These are phyloP conservation scores for Lactarius akahatsu DNA, from an alignment of 768 basidiomycete species.

Conservation along the genomic window DNA sequence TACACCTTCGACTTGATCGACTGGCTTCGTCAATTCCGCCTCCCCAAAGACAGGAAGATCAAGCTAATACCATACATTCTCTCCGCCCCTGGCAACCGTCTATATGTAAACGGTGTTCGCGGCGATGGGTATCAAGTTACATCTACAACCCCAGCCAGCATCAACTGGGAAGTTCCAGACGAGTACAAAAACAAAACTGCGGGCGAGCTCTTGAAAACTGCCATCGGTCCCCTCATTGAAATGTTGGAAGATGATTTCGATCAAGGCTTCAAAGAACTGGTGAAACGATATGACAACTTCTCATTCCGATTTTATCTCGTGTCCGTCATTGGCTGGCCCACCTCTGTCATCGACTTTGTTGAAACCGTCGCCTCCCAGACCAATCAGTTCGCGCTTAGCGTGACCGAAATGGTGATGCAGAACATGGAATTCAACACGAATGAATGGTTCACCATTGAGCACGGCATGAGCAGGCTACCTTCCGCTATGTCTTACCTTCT, in stretches of 20 bases:
- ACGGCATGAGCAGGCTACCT: constrained; percentile 31
- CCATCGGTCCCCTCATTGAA: constrained; percentile 21
- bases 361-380: constrained; percentile 32
- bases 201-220: constrained; percentile 20
- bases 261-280: constrained; percentile 24
- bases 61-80: constrained; percentile 26
- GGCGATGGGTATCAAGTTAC: constrained; percentile 10
- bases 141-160: background rate
- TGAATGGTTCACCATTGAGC: constrained; percentile 28
- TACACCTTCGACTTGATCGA: constrained; percentile 24
- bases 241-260: constrained; percentile 22
- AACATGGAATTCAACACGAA: constrained; percentile 31
- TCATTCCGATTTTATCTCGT: constrained; percentile 31
- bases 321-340: constrained; percentile 22
- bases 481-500: constrained; percentile 30
- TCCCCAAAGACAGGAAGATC: constrained; percentile 20
- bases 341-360: constrained; percentile 30
- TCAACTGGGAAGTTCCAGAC: constrained; percentile 22
- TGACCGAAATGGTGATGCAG: constrained; percentile 32
- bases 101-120: constrained; percentile 22
- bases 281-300: constrained; percentile 26
- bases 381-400: constrained; percentile 33
- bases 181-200: constrained; percentile 16
- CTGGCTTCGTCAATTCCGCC: constrained; percentile 11
- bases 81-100: constrained; percentile 24